These are phyloP conservation scores for Arthrobotrys sinensis DNA, from an alignment of 2,329 filamentous ascomycete genomes.

Conservation along the genomic window DNA sequence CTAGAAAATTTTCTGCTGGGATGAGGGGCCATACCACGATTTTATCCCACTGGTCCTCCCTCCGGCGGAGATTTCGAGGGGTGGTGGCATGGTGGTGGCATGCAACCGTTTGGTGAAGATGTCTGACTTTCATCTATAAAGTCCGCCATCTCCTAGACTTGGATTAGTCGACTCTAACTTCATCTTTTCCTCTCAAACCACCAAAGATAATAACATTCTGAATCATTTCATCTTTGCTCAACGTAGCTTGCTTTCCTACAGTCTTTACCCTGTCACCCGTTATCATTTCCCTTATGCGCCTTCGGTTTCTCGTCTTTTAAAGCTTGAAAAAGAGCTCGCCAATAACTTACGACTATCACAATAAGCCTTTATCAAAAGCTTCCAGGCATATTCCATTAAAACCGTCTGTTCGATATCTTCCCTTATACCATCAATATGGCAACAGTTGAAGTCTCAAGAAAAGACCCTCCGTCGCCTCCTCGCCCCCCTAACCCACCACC, in stretches of 20 bases:
- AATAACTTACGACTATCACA: background rate
- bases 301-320: too few relatives aligned
- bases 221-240: background rate
- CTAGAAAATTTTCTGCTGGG: conserved; percentile 38
- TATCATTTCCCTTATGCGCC: background rate
- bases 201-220: background rate
- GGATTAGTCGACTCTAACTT: background rate
- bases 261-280: conserved; percentile 19
- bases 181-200: background rate
- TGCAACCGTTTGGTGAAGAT: conserved; percentile 37
- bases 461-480: conserved; percentile 52
- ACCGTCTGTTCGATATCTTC: background rate
- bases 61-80: conserved; percentile 58
- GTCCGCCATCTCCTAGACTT: conserved; percentile 31
- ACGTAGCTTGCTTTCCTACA: conserved; percentile 13
- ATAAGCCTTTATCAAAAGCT: too few relatives aligned
- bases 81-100: conserved; percentile 32
- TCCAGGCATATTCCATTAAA: background rate
- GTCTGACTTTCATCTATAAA: conserved; percentile 43
- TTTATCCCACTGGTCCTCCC: conserved; percentile 43
- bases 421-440: background rate
- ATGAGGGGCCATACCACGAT: conserved; percentile 41
- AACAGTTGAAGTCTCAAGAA: conserved; percentile 34
- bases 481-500: conserved; percentile 52
- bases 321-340: too few relatives aligned